Percentiles rank a stretch among this genome's conserved stretches.
phyloP scores from a whole-genome alignment of 1,284 basidiomycete genomes.

The Hortiboletus rubellus region DNA sequence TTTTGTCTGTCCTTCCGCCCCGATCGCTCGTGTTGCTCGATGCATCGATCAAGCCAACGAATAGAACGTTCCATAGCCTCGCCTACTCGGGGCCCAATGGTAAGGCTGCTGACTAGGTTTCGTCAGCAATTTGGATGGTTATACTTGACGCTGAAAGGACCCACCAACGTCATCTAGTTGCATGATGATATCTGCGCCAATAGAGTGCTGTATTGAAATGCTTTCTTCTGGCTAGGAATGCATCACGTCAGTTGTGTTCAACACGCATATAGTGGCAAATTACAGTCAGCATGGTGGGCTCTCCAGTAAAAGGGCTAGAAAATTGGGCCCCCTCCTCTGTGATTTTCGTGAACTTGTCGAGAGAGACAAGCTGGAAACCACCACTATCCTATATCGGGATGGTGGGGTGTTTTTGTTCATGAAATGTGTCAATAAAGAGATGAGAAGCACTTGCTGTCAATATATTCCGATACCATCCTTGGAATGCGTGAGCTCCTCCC shows the following conservation, averaged over 20 bases:
- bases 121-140: neutral
- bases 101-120: conserved; percentile 65
- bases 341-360: conserved; percentile 80
- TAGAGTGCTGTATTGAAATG: conserved; percentile 81
- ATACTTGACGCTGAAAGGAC: conserved; percentile 25
- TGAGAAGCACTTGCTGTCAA: conserved; percentile 58
- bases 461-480: conserved; percentile 81
- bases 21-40: conserved; percentile 65
- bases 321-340: conserved; percentile 86
- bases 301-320: conserved; percentile 77
- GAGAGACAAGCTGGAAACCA: conserved; percentile 83
- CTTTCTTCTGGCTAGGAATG: conserved; percentile 74
- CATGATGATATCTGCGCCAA: conserved; percentile 90
- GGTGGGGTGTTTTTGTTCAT: neutral
- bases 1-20: conserved; percentile 68
- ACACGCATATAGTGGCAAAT: conserved; percentile 20
- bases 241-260: conserved; percentile 24
- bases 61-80: conserved; percentile 84
- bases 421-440: conserved; percentile 4
- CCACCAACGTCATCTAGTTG: conserved; percentile 86
- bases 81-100: conserved; percentile 71
- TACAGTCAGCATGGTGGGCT: conserved; percentile 82
- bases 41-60: conserved; percentile 84
- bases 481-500: conserved; percentile 82
- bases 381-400: conserved; percentile 65